Evolutionary conservation across 768 basidiomycete genomes (phyloP).

Genomic region (Daedalea quercina): DNA sequence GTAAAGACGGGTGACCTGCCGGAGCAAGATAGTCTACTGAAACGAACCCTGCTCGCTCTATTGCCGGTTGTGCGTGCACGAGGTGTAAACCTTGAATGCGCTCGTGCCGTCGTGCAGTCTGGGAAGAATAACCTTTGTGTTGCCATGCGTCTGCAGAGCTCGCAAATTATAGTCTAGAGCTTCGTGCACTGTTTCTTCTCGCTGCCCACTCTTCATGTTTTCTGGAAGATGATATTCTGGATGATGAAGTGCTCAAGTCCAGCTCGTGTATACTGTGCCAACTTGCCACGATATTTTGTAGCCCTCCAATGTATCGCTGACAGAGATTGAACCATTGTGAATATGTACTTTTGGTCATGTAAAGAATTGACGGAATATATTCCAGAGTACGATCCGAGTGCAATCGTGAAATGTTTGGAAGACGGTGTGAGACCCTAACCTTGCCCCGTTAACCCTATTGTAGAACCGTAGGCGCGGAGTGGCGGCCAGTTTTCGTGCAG

Average conservation of each 20-base stretch:
- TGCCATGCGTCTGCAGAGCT: constrained; percentile 9
- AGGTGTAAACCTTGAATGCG: not conserved
- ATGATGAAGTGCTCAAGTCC: not conserved
- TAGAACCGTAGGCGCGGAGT: constrained; percentile 2
- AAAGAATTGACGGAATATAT: too few relatives aligned
- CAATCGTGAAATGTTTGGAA: too few relatives aligned
- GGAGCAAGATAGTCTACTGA: not conserved
- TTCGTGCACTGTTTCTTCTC: constrained; percentile 1
- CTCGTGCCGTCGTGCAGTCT: not conserved
- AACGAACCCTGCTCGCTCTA: not conserved
- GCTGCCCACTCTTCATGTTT: constrained; percentile 10
- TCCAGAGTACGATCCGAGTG: too few relatives aligned
- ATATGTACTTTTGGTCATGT: too few relatives aligned
- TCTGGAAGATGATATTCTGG: constrained; percentile 1
- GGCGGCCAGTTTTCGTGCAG: constrained; percentile 1
- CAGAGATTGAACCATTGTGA: too few relatives aligned
- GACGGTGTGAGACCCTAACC: not conserved
- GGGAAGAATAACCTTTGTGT: constrained; percentile 11
- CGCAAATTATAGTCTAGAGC: constrained; percentile 2
- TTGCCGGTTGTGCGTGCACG: not conserved
- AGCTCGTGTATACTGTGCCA: not conserved
- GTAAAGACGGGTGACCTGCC: not conserved
- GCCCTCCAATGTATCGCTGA: not conserved
- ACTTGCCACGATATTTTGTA: not conserved
- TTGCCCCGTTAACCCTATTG: constrained; percentile 7